Percentiles rank a stretch among this genome's conserved stretches.
Conservation (phyloP, 768 basidiomycete species). For the Lentinula boryana region DNA sequence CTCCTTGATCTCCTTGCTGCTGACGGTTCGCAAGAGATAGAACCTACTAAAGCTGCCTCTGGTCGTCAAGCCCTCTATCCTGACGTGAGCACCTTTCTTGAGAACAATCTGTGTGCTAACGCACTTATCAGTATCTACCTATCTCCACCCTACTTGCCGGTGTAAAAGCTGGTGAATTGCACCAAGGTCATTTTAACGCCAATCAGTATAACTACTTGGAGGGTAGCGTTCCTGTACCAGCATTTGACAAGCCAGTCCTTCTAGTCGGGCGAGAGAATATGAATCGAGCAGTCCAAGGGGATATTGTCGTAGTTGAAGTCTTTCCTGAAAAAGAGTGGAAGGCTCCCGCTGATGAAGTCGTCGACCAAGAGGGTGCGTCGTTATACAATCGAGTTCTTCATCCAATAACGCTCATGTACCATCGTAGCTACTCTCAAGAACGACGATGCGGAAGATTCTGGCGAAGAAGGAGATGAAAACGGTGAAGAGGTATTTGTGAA, state of each 20-base stretch:
- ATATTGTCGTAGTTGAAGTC: conserved; percentile 86
- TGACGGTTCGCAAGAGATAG: conserved; percentile 54
- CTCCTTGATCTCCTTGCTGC: conserved; percentile 81
- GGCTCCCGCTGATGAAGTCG: conserved; percentile 84
- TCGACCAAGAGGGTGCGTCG: conserved; percentile 82
- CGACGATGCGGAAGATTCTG: conserved; percentile 79
- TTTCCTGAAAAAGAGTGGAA: conserved; percentile 89
- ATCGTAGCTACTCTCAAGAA: conserved; percentile 72
- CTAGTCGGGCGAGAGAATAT: conserved; percentile 87
- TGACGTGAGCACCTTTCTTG: conserved; percentile 44
- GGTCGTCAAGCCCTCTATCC: conserved; percentile 63
- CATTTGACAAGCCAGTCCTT: conserved; percentile 72
- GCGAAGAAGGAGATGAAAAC: conserved; percentile 45
- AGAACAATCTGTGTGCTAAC: neutral
- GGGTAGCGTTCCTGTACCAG: conserved; percentile 77
- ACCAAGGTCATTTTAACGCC: conserved; percentile 94
- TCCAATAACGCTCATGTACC: conserved; percentile 2
- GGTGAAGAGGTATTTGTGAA: conserved; percentile 29
- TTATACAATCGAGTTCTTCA: neutral
- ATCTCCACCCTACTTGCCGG: conserved; percentile 69
- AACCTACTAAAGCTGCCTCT: conserved; percentile 51
- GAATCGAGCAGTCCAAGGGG: conserved; percentile 93
- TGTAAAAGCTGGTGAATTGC: conserved; percentile 74
- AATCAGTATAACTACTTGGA: conserved; percentile 96
- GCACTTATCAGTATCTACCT: conserved; percentile 63